phyloP scores from a whole-genome alignment of 768 basidiomycete genomes.

The Daedaleopsis sinensis region DNA sequence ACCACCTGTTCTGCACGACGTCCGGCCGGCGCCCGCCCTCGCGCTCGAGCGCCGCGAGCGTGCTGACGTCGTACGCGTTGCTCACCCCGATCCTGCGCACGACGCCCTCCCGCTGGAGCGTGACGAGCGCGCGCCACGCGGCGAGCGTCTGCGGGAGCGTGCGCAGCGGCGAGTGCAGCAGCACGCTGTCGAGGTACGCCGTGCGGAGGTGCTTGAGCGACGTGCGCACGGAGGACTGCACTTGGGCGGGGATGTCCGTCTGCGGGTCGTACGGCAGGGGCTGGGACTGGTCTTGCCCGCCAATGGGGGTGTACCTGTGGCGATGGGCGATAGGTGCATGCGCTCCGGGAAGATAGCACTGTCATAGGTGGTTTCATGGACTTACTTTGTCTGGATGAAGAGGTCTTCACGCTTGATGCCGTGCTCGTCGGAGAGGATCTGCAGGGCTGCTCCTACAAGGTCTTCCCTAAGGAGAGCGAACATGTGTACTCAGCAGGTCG shows the following conservation, averaged over 20 bases:
- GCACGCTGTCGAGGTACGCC: constrained; percentile 74
- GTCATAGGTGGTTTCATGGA: not conserved
- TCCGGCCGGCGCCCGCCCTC: constrained; percentile 55
- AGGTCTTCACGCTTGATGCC: constrained; percentile 69
- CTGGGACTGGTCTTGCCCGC: constrained; percentile 70
- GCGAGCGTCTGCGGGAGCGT: constrained; percentile 61
- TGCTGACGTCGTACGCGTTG: constrained; percentile 68
- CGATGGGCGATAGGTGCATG: not conserved
- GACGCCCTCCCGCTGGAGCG: constrained; percentile 65
- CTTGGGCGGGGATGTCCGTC: constrained; percentile 57
- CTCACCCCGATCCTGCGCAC: constrained; percentile 72
- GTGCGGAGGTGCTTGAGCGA: constrained; percentile 74
- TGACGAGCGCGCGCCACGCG: constrained; percentile 67
- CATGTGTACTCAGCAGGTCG: not conserved
- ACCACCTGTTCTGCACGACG: constrained; percentile 87
- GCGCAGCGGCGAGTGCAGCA: constrained; percentile 76
- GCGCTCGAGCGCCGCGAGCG: constrained; percentile 55
- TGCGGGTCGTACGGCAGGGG: constrained; percentile 75
- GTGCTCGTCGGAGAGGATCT: constrained; percentile 55
- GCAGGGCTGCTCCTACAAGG: constrained; percentile 76
- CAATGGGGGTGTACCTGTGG: constrained; percentile 69
- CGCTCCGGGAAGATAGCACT: not conserved
- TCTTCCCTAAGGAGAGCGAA: constrained; percentile 56
- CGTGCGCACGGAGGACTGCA: constrained; percentile 58
- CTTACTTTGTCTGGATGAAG: constrained; percentile 81